Conservation (phyloP, 2,329 filamentous ascomycete genomes). For the Alternaria ethzedia region DNA sequence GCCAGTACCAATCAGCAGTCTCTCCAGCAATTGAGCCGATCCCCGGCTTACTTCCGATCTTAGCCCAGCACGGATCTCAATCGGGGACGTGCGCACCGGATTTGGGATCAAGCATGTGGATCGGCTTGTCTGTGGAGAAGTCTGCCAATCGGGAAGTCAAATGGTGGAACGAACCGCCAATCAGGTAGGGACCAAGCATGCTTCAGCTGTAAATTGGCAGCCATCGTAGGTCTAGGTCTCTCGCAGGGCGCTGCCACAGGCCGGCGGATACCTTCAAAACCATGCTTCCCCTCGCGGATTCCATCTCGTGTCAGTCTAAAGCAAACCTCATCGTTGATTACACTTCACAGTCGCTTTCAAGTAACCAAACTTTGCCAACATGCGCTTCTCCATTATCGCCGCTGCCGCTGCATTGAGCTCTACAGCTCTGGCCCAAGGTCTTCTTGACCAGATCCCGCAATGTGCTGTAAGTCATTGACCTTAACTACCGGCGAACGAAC, state of each 20-base stretch:
- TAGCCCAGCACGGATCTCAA: background rate
- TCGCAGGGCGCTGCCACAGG: background rate
- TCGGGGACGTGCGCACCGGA: background rate
- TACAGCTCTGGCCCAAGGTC: constrained; percentile 31
- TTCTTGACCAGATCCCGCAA: constrained; percentile 30
- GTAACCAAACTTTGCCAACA: constrained; percentile 5
- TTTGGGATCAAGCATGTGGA: background rate
- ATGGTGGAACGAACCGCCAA: background rate
- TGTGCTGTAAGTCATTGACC: constrained; percentile 31
- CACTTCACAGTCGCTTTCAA: background rate
- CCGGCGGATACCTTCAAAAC: background rate
- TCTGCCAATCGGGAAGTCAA: background rate
- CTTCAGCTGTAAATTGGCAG: background rate
- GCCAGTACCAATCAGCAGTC: background rate
- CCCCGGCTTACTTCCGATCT: background rate
- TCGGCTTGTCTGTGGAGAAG: background rate
- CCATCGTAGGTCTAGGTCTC: background rate
- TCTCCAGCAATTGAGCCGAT: background rate
- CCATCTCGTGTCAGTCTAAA: background rate
- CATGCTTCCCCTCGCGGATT: background rate
- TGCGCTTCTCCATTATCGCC: constrained; percentile 37
- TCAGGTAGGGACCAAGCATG: background rate
- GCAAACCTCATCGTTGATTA: background rate
- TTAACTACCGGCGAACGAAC: background rate
- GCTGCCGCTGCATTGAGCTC: constrained; percentile 33